Base-by-base conservation (phyloP, 768 basidiomycete genomes). In the Arthromyces matolae region DNA sequence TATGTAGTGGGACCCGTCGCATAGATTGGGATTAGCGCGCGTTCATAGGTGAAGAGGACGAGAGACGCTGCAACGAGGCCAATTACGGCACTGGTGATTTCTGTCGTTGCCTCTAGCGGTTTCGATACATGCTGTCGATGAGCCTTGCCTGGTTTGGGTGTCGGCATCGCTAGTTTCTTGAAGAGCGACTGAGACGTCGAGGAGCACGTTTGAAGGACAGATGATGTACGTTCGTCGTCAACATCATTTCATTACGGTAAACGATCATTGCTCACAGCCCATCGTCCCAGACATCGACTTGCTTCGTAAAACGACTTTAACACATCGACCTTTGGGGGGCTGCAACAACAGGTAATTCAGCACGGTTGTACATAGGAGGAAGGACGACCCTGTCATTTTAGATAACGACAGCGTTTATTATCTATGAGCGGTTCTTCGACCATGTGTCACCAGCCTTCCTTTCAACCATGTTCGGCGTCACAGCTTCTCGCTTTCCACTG, bases 11-110 rank as follows among this genome's bases (percentile, higher is more conserved):
- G 78, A 6, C 72, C 71, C 10, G 75, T 69, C 38, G 82, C 87
- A 61, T 89, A 90, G 3, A 89, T 66, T 13, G 89, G 89, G 45
- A 73, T 64, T n/a, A 91, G 59, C 8, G 79, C 72, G 27, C 78
- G 79, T 61, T 79, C 75, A 59, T 89, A 87, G 5, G 76, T 67
- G 53, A 78, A 81, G 14, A 81, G 69, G 45, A 79, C 70, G 25
- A 89, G 72, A 3, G 85, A 84, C 28, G 83, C 65, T 7, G 68
- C 38, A 20, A 53, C 23, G 22, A 58, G 34, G 27, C 50, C 38
- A 13, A 44, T 22, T 5, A 45, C 32, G 19, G 52, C 55, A 27
- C 40, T 42, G 28, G 46, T 35, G 24, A 34, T 22, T 34, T 56
- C 42, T 12, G 51, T 37, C 19, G 34, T 23, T 8, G 43, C 44